Evolutionary conservation across 805 yeast genomes (phyloP).

Genomic region (Wickerhamomyces tratensis): DNA sequence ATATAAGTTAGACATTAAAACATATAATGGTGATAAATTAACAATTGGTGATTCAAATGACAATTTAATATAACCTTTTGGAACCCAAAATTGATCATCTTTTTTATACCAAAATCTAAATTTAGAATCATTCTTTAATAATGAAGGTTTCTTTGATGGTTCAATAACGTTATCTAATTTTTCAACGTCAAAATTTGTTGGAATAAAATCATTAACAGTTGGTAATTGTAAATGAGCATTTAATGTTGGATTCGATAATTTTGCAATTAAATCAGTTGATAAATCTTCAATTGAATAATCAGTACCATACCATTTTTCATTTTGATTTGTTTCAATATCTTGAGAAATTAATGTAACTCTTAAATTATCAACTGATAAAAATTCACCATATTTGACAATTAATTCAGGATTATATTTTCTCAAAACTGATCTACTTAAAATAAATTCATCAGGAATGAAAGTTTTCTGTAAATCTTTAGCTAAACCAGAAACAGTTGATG

Average conservation of each 20-base stretch:
- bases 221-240: slow-evolving; percentile 48
- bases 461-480: slow-evolving; percentile 51
- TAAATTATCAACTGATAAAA: slow-evolving; percentile 50
- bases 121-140: slow-evolving; percentile 42
- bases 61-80: slow-evolving; percentile 67
- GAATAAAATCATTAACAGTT: slow-evolving; percentile 67
- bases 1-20: slow-evolving; percentile 50
- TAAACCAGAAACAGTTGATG: slow-evolving; percentile 61
- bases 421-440: slow-evolving; percentile 49
- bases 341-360: slow-evolving; percentile 46
- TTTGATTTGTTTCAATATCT: slow-evolving; percentile 37
- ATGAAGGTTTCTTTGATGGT: slow-evolving; percentile 43
- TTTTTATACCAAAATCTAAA: slow-evolving; percentile 78
- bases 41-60: slow-evolving; percentile 58
- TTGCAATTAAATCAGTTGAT: slow-evolving; percentile 25
- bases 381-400: slow-evolving; percentile 38
- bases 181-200: slow-evolving; percentile 63
- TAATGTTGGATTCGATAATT: slow-evolving; percentile 21
- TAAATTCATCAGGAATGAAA: slow-evolving; percentile 50
- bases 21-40: slow-evolving; percentile 45
- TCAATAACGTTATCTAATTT: slow-evolving; percentile 24
- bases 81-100: slow-evolving; percentile 83
- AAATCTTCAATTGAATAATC: slow-evolving; percentile 48
- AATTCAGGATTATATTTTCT: slow-evolving; percentile 48
- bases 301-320: slow-evolving; percentile 89